These are phyloP conservation scores for Wickerhamiella occidentalis DNA, from an alignment of 805 yeast species.

Conservation along the genomic window DNA sequence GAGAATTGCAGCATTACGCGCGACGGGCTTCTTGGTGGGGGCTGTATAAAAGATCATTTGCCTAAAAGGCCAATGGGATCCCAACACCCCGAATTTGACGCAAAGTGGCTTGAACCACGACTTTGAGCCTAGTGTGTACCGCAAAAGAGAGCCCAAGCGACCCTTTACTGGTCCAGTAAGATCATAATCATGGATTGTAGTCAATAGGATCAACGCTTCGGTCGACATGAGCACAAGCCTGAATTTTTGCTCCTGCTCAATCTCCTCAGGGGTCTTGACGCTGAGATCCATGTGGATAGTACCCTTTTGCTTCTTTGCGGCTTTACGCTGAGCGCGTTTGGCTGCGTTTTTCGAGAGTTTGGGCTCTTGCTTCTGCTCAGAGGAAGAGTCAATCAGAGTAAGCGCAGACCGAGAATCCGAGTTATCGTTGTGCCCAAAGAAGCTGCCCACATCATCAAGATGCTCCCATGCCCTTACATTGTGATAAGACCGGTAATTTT, in stretches of 20 bases:
- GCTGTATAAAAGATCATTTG: constrained; percentile 32
- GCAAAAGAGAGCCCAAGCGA: constrained; percentile 24
- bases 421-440: constrained; percentile 7
- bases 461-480: constrained; percentile 25
- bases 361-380: no score
- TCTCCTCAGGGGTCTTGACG: constrained; percentile 24
- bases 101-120: constrained; percentile 28
- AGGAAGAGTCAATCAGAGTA: neutral
- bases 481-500: constrained; percentile 24
- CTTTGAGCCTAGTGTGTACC: constrained; percentile 25
- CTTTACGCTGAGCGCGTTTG: constrained; percentile 24
- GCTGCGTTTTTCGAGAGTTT: constrained; percentile 25
- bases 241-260: constrained; percentile 27
- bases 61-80: constrained; percentile 37
- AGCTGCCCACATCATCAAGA: constrained; percentile 25
- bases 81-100: constrained; percentile 33
- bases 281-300: constrained; percentile 15
- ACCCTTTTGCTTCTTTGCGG: constrained; percentile 21
- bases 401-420: neutral
- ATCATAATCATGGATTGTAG: constrained; percentile 31
- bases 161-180: constrained; percentile 29
- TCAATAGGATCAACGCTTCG: constrained; percentile 33
- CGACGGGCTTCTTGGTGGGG: constrained; percentile 31
- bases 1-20: constrained; percentile 32
- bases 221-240: constrained; percentile 29